A percentile compares a stretch with the other conserved stretches of the same genome.
Conservation (phyloP, 306 rosid genomes). For the Bauhinia variegata region DNA sequence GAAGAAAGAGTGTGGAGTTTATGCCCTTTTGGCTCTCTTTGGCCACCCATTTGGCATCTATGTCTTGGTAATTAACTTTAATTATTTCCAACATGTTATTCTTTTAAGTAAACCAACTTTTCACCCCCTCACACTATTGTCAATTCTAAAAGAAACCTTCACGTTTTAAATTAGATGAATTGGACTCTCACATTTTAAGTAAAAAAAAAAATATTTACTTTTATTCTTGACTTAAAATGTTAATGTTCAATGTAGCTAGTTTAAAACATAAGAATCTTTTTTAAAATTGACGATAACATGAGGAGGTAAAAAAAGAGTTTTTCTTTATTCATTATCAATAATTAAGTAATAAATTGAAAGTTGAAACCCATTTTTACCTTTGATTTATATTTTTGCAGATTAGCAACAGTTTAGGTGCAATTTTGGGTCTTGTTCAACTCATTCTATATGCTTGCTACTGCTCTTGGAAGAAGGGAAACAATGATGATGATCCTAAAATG, state of each 20-base stretch:
- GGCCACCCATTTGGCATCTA: slow-evolving; percentile 54
- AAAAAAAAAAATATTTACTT: no score
- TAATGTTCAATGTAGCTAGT: no score
- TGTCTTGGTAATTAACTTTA: slow-evolving; percentile 66
- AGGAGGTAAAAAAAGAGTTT: no score
- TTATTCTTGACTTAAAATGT: not conserved
- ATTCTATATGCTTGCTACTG: slow-evolving; percentile 49
- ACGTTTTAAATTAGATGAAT: no score
- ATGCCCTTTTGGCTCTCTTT: slow-evolving; percentile 81
- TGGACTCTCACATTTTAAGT: no score
- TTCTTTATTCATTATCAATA: not conserved
- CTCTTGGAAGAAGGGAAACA: slow-evolving; percentile 13
- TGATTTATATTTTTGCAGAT: slow-evolving; percentile 51
- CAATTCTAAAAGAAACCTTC: no score
- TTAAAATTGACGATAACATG: no score
- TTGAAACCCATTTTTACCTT: not conserved
- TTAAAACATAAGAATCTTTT: no score
- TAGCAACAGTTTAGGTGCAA: slow-evolving; percentile 67
- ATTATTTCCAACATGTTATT: no score
- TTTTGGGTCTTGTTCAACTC: slow-evolving; percentile 64
- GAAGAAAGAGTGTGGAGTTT: slow-evolving; percentile 67
- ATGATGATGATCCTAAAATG: slow-evolving; percentile 9
- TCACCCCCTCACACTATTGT: no score
- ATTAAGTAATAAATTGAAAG: not conserved
- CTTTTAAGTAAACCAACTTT: no score